These are phyloP conservation scores for Fusarium sp. DNA, from an alignment of 2,329 filamentous ascomycete species.

Conservation along the genomic window DNA sequence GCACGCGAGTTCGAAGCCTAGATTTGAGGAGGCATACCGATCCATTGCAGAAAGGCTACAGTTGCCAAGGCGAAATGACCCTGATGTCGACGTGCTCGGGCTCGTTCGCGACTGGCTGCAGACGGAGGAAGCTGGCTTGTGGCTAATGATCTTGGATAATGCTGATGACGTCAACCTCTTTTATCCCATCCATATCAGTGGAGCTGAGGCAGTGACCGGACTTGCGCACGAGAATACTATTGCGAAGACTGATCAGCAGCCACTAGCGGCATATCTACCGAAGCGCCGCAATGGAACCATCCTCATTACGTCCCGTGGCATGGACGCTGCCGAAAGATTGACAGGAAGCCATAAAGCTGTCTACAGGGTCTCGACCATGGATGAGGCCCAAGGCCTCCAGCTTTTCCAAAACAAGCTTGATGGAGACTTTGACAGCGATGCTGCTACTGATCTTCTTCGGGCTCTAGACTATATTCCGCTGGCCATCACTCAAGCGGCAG, in stretches of 20 bases:
- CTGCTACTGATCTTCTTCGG: constrained; percentile 27
- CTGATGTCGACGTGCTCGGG: constrained; percentile 50
- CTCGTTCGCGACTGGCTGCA: constrained; percentile 49
- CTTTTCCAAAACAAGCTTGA: constrained; percentile 38
- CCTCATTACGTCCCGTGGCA: constrained; percentile 36
- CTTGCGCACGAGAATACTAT: not conserved
- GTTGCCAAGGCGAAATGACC: constrained; percentile 49
- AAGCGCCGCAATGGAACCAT: constrained; percentile 28
- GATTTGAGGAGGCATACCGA: constrained; percentile 52
- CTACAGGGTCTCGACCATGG: constrained; percentile 23
- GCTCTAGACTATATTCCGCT: constrained; percentile 49
- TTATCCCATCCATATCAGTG: not conserved
- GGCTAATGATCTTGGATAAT: constrained; percentile 43
- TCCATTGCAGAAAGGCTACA: constrained; percentile 51
- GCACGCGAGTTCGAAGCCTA: constrained; percentile 50
- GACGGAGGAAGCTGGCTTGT: constrained; percentile 40
- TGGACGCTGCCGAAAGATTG: constrained; percentile 25
- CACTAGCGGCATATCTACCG: constrained; percentile 33
- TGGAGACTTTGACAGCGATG: not conserved
- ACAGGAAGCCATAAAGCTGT: constrained; percentile 24
- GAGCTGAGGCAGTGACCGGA: too few species aligned
- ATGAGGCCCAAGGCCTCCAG: constrained; percentile 12
- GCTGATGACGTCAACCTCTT: constrained; percentile 31
- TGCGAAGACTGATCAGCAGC: not conserved
- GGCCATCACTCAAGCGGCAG: constrained; percentile 48